These are phyloP conservation scores for Kwoniella sp. DNA, from an alignment of 768 basidiomycete species.

Conservation along the genomic window DNA sequence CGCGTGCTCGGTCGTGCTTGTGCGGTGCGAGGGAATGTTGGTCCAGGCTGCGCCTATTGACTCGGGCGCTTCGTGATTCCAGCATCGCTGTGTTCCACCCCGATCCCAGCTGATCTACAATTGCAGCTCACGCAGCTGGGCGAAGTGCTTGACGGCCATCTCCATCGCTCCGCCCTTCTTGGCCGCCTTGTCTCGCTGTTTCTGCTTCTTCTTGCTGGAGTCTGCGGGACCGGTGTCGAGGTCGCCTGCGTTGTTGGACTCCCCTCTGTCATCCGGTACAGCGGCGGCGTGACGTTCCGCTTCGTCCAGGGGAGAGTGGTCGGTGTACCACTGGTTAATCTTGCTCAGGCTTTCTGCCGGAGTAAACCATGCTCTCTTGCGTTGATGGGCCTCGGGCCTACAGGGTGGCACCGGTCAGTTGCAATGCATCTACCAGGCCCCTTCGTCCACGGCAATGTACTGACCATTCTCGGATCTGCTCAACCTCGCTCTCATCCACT, in stretches of 20 bases:
- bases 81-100: background rate
- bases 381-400: constrained; percentile 40
- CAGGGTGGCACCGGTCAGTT: too few species aligned
- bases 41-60: too few species aligned
- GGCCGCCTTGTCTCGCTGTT: constrained; percentile 23
- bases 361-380: constrained; percentile 29
- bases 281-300: constrained; percentile 1
- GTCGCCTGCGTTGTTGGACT: background rate
- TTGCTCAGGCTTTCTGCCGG: constrained; percentile 7
- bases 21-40: too few species aligned
- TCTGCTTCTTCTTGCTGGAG: background rate
- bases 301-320: background rate
- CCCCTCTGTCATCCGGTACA: background rate
- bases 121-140: constrained; percentile 7
- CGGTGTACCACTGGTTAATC: constrained; percentile 32
- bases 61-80: too few species aligned
- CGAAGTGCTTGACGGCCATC: constrained; percentile 27
- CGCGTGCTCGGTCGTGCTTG: too few species aligned
- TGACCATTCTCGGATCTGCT: too few species aligned
- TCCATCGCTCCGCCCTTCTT: constrained; percentile 43
- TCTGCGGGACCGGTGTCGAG: background rate
- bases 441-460: too few species aligned
- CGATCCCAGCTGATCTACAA: background rate
- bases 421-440: too few species aligned
- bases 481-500: too few species aligned